phyloP scores from a whole-genome alignment of 2,329 filamentous ascomycete genomes.

The Aaosphaeria pasadenensis region DNA sequence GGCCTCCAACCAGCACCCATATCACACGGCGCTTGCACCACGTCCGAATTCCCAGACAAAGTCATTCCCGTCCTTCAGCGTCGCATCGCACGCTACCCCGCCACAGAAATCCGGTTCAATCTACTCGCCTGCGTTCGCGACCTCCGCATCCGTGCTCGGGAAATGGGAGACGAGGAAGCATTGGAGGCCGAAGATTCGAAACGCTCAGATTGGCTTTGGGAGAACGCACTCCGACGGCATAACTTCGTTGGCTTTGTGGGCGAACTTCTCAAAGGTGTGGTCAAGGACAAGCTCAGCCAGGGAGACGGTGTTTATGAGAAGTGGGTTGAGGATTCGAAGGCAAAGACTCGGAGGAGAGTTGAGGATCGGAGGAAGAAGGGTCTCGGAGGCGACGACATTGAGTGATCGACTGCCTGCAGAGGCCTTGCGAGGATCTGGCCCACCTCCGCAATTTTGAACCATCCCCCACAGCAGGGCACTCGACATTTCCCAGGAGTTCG shows the following conservation, averaged over 20 bases:
- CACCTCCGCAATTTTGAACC: neutral
- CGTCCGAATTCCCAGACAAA: conserved; percentile 70
- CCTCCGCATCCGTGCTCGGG: conserved; percentile 69
- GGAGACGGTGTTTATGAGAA: conserved; percentile 64
- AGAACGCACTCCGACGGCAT: conserved; percentile 86
- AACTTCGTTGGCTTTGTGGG: conserved; percentile 97
- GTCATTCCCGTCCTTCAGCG: conserved; percentile 85
- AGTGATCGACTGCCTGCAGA: neutral
- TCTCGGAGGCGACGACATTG: conserved; percentile 7
- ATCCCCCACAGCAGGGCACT: too few relatives aligned
- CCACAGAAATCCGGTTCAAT: conserved; percentile 91
- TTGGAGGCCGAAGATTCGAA: conserved; percentile 79
- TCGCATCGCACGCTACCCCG: conserved; percentile 79
- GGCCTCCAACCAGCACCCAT: conserved; percentile 92
- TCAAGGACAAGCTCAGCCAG: conserved; percentile 67
- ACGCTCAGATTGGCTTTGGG: conserved; percentile 84
- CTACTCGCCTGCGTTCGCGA: conserved; percentile 89
- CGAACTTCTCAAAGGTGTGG: conserved; percentile 83
- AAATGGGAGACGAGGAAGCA: conserved; percentile 78
- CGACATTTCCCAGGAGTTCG: too few relatives aligned
- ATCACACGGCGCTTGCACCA: conserved; percentile 71
- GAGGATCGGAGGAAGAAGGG: conserved; percentile 44
- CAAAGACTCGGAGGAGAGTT: conserved; percentile 51
- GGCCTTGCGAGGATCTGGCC: too few relatives aligned
- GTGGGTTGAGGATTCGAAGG: conserved; percentile 70